phyloP scores from a whole-genome alignment of 129 eudicot genomes.

The Flaveria trinervia region DNA sequence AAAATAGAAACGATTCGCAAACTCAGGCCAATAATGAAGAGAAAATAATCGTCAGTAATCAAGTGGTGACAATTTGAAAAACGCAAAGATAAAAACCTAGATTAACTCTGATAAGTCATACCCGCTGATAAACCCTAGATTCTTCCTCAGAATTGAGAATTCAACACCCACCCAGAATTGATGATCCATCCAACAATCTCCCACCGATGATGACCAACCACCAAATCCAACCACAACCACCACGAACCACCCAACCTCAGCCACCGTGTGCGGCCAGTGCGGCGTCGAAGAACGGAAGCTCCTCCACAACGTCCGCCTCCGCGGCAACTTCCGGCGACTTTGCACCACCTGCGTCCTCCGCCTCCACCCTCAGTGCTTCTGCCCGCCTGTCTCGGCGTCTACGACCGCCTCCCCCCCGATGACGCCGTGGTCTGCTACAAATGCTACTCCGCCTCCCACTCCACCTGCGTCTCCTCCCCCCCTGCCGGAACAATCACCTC shows the following conservation, averaged over 20 bases:
- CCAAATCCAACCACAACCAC: conserved; percentile 4
- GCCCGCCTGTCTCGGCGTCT: conserved; percentile 68
- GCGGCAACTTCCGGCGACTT: conserved; percentile 69
- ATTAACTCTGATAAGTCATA: too few species aligned
- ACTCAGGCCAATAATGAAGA: too few species aligned
- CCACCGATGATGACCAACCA: conserved; percentile 1
- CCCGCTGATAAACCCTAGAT: not conserved
- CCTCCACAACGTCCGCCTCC: conserved; percentile 76
- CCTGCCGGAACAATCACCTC: conserved; percentile 25
- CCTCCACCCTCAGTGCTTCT: conserved; percentile 68
- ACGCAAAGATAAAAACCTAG: too few species aligned
- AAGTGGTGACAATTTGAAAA: too few species aligned
- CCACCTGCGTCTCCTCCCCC: conserved; percentile 45
- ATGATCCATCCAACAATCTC: not conserved
- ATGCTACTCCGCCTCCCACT: conserved; percentile 70
- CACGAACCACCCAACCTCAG: conserved; percentile 27
- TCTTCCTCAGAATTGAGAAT: not conserved
- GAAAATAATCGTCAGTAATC: too few species aligned
- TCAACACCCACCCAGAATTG: not conserved
- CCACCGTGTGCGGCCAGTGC: conserved; percentile 66
- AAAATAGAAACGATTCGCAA: too few species aligned
- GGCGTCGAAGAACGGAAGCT: conserved; percentile 52
- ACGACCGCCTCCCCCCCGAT: conserved; percentile 40
- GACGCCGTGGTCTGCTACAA: conserved; percentile 60
- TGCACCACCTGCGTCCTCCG: conserved; percentile 87